Evolutionary conservation across 139 green algal genomes (phyloP), one percentile per base, ranked within the genome.

Genomic region (Closterium sp.): DNA sequence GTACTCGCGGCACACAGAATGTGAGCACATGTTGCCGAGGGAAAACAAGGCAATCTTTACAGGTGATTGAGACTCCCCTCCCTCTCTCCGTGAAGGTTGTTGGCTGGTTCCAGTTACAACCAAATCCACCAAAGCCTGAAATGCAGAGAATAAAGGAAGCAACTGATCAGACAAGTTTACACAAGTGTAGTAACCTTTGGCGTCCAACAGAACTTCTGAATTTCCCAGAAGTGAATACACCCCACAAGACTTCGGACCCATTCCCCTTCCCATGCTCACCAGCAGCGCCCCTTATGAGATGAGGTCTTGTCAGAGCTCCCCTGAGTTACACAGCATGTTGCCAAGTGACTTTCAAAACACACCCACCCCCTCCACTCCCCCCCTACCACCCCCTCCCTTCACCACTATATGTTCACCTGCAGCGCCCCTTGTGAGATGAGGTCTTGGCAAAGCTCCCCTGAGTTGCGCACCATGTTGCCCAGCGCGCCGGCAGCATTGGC

Each of bases 381-480:
- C 4, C 38, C 38, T 66, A 8, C 38, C 38, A 8, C 38, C 38
- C 38, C 4, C 38, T 66, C 38, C 2, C 38, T 9, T 10, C 4
- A 66, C 4, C 4, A 9, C 38, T 12, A 66, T 9, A 9, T 10
- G 3, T 10, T 9, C 64, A 90, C 89, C 64, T 88, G 81, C 69
- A 95, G 25, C 12, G 95, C 94, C 25, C 93, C 93, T 2, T 92
- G 86, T 31, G 90, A 25, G 43, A 99, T 93, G 36, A 99, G 91
- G 66, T 97, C 95, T 0, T 89, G 86, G 91, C 96, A 98, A 12
- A 99, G 94, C 36, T 90, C 23, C 28, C 64, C 84, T 33, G 90
- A 96, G 95, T 99, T 99, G 86, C 97, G 96, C 43, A 97, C 96
- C 3, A 99, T 95, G 95, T 99, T 99, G 86, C 98, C 98, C 30